Conservation (phyloP, 192 early-diverging fungal species). For the Coemansia sp. region DNA sequence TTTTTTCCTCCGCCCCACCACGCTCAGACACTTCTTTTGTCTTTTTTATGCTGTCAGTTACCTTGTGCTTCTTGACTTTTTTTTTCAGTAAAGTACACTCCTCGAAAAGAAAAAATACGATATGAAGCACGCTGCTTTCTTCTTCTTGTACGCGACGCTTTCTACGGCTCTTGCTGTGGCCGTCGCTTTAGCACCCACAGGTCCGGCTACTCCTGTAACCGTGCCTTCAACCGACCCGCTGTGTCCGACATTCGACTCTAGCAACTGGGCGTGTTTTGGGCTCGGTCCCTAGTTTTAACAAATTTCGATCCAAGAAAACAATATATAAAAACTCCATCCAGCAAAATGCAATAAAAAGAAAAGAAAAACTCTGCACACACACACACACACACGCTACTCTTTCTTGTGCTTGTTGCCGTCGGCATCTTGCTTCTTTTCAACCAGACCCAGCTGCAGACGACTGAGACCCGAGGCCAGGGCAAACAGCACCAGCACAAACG, state of each 20-base stretch:
- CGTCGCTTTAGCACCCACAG: neutral
- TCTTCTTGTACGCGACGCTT: too few relatives aligned
- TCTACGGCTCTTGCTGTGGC: neutral
- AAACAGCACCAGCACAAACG: constrained; percentile 59
- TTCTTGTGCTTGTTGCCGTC: constrained; percentile 20
- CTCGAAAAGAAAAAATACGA: too few relatives aligned
- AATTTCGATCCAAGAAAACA: constrained; percentile 4
- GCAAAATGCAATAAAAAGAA: constrained; percentile 7
- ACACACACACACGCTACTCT: neutral
- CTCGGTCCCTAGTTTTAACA: constrained; percentile 21
- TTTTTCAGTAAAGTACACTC: neutral
- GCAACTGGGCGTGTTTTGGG: constrained; percentile 38
- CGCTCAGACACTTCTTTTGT: too few relatives aligned
- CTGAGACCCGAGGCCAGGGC: constrained; percentile 56
- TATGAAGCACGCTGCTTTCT: too few relatives aligned
- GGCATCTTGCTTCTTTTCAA: constrained; percentile 2
- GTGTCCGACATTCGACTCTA: constrained; percentile 35
- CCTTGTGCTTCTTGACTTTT: neutral
- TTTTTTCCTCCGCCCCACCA: too few relatives aligned
- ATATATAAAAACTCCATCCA: neutral
- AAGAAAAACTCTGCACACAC: constrained; percentile 2
- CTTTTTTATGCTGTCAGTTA: too few relatives aligned
- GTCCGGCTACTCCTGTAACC: neutral
- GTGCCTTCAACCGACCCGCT: constrained; percentile 18
- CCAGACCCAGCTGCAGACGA: constrained; percentile 60